Percentiles rank a stretch among this genome's conserved stretches.
Evolutionary conservation across 1,284 basidiomycete genomes (phyloP).

Genomic region (Chiua sp.): DNA sequence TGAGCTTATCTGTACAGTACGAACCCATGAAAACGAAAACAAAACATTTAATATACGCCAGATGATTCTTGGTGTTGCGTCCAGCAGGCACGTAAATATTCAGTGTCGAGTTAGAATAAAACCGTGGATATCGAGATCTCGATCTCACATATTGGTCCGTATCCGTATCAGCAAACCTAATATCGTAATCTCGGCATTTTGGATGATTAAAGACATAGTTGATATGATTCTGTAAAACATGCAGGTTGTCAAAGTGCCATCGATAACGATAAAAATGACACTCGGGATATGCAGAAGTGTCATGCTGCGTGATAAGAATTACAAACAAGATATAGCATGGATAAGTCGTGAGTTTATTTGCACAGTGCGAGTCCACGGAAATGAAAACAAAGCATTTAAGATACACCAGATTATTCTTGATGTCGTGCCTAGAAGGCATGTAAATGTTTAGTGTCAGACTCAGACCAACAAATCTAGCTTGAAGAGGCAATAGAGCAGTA

Average conservation of each 20-base stretch:
- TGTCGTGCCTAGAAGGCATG: background rate
- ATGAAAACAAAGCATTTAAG: background rate
- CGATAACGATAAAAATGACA: constrained; percentile 10
- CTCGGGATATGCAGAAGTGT: constrained; percentile 27
- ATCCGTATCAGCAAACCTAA: constrained; percentile 36
- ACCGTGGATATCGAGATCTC: background rate
- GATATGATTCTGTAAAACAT: constrained; percentile 36
- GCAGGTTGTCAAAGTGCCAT: constrained; percentile 39
- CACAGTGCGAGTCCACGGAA: background rate
- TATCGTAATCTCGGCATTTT: constrained; percentile 29
- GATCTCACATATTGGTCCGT: constrained; percentile 37
- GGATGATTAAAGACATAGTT: constrained; percentile 34
- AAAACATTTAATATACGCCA: too few species aligned
- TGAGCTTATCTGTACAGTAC: too few species aligned
- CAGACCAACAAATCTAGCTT: constrained; percentile 31
- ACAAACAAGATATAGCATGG: background rate
- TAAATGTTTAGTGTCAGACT: too few species aligned
- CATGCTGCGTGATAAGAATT: constrained; percentile 24
- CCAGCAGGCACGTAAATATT: too few species aligned
- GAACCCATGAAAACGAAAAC: too few species aligned
- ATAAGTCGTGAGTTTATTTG: background rate
- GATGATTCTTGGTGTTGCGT: too few species aligned
- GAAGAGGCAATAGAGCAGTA: constrained; percentile 54
- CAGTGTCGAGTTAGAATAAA: constrained; percentile 8
- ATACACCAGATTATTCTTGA: background rate